These are phyloP conservation scores for Climacium dendroides DNA, from an alignment of 225 moss, liverwort and hornwort genomes.

Conservation along the genomic window DNA sequence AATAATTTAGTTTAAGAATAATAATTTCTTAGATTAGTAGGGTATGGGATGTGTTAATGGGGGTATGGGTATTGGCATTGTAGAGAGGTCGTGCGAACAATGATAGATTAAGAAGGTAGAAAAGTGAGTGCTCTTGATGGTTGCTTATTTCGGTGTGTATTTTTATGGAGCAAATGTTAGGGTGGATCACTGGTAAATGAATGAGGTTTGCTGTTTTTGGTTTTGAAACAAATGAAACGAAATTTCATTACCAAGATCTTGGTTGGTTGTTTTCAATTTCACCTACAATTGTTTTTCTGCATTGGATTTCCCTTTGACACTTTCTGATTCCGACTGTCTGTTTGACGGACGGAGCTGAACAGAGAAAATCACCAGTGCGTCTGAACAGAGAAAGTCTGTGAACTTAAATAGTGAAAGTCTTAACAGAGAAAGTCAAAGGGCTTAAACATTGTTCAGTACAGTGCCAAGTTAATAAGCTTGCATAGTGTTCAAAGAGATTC, in stretches of 20 bases:
- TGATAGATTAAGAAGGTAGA: neutral
- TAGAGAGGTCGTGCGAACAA: neutral
- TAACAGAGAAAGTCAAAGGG: neutral
- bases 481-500: neutral
- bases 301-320: neutral
- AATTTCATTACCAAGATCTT: no score
- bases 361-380: no score
- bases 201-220: no score
- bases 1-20: no score
- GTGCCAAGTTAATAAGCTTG: neutral
- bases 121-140: neutral
- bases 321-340: neutral
- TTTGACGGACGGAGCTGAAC: neutral
- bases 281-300: neutral
- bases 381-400: neutral
- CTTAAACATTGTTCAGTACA: neutral
- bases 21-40: no score
- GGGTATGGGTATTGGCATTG: neutral
- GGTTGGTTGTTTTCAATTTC: neutral
- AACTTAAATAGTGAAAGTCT: neutral
- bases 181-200: no score
- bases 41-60: no score
- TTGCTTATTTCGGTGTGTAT: neutral
- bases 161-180: neutral
- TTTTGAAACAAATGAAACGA: no score